Percentiles rank a stretch among this genome's conserved stretches.
Evolutionary conservation across 805 yeast species (phyloP).

Genomic region (Candida ulmi): DNA sequence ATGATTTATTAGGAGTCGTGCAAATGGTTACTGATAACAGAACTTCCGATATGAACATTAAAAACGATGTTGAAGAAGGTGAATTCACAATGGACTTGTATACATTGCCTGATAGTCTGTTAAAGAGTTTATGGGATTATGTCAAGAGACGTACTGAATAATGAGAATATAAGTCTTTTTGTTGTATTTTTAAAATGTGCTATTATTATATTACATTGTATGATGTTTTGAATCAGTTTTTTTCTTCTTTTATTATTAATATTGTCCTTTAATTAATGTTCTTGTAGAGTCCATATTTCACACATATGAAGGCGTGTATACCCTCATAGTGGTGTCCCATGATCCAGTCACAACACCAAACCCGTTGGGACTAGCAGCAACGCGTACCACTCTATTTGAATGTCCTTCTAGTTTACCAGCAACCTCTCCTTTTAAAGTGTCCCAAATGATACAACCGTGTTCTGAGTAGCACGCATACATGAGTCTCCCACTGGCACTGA

Average conservation of each 20-base stretch:
- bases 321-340: slow-evolving; percentile 69
- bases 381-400: slow-evolving; percentile 52
- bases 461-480: slow-evolving; percentile 75
- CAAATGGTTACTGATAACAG: slow-evolving; percentile 97
- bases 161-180: not conserved
- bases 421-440: slow-evolving; percentile 55
- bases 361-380: slow-evolving; percentile 69
- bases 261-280: not conserved
- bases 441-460: slow-evolving; percentile 74
- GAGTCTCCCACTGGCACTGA: slow-evolving; percentile 68
- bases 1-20: slow-evolving; percentile 88
- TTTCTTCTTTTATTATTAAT: too few relatives aligned
- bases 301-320: slow-evolving; percentile 46
- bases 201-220: not conserved
- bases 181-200: not conserved
- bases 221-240: too few relatives aligned
- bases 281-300: slow-evolving; percentile 2
- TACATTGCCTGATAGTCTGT: slow-evolving; percentile 84
- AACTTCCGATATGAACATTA: slow-evolving; percentile 91
- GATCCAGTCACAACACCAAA: slow-evolving; percentile 71
- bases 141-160: slow-evolving; percentile 62
- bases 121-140: slow-evolving; percentile 92
- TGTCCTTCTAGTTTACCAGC: slow-evolving; percentile 68
- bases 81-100: slow-evolving; percentile 95
- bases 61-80: slow-evolving; percentile 93